These are phyloP conservation scores for Termitomyces sp. DNA, from an alignment of 768 basidiomycete species.

Conservation along the genomic window DNA sequence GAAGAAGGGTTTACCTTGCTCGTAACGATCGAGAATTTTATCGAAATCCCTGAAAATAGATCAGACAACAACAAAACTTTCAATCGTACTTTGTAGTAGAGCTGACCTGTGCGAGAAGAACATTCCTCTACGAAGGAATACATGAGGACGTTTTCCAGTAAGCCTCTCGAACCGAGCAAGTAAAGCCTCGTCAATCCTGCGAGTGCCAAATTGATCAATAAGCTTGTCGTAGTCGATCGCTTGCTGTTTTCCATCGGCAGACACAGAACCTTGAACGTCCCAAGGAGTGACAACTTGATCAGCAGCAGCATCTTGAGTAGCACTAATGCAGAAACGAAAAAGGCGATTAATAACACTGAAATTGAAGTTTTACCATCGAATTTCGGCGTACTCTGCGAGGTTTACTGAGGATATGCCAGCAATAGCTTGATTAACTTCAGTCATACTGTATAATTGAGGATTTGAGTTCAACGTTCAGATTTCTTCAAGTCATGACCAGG, in stretches of 20 bases:
- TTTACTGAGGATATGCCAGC: slow-evolving; percentile 3
- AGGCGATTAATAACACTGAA: not conserved
- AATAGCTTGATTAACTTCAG: slow-evolving; percentile 5
- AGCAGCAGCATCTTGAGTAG: slow-evolving; percentile 18
- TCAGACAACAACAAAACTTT: not conserved
- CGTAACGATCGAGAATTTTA: slow-evolving; percentile 90
- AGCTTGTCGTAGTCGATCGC: slow-evolving; percentile 98
- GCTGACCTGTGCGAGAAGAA: slow-evolving; percentile 96
- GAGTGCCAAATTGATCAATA: slow-evolving; percentile 90
- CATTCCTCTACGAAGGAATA: slow-evolving; percentile 85
- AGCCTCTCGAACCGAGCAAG: slow-evolving; percentile 87
- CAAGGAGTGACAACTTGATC: slow-evolving; percentile 93
- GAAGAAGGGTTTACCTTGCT: slow-evolving; percentile 96
- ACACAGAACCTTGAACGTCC: slow-evolving; percentile 92
- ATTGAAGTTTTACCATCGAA: not conserved
- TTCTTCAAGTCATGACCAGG: too few species aligned
- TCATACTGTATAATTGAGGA: slow-evolving; percentile 2
- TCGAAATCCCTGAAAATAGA: slow-evolving; percentile 72
- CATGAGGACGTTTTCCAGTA: slow-evolving; percentile 86
- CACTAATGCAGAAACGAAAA: not conserved
- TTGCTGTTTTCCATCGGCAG: slow-evolving; percentile 83
- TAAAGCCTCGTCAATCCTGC: slow-evolving; percentile 69
- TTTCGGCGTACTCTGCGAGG: slow-evolving; percentile 6
- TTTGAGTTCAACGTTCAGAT: not conserved
- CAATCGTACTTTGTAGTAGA: not conserved